Evolutionary conservation across 2,329 filamentous ascomycete species (phyloP).

Genomic region (Pestalotiopsis sp.): DNA sequence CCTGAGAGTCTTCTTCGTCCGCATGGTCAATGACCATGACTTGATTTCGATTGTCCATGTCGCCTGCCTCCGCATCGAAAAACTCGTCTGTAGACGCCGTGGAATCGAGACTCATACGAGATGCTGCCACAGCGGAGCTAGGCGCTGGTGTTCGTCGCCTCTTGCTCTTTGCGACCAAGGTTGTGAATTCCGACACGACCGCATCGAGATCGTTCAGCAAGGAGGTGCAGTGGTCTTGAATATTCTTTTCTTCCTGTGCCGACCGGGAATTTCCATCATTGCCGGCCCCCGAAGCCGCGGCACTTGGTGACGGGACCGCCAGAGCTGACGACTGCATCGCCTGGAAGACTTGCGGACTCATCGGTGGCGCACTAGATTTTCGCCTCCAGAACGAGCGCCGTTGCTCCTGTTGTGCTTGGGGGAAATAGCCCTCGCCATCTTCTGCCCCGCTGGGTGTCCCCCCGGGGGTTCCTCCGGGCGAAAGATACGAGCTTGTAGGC

Average conservation of each 20-base stretch:
- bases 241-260: conserved; percentile 58
- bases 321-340: conserved; percentile 38
- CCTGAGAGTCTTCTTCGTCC: conserved; percentile 66
- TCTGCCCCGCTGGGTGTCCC: conserved; percentile 41
- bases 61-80: conserved; percentile 82
- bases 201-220: conserved; percentile 83
- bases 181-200: conserved; percentile 80
- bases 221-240: conserved; percentile 81
- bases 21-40: conserved; percentile 72
- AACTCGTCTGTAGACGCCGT: conserved; percentile 81
- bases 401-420: conserved; percentile 41
- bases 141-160: conserved; percentile 64
- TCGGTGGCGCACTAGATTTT: conserved; percentile 63
- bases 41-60: conserved; percentile 55
- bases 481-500: conserved; percentile 39
- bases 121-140: conserved; percentile 40
- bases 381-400: conserved; percentile 89
- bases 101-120: conserved; percentile 75
- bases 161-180: conserved; percentile 76
- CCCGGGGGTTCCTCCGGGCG: conserved; percentile 26
- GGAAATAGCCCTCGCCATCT: conserved; percentile 57
- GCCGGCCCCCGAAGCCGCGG: conserved; percentile 29
- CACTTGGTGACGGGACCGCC: conserved; percentile 41
- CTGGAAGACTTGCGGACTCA: conserved; percentile 41
- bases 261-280: conserved; percentile 35